Percentiles rank a stretch among this genome's conserved stretches.
These are phyloP conservation scores for Aspergillus conjunctus DNA, from an alignment of 495 filamentous ascomycete genomes.

Conservation along the genomic window DNA sequence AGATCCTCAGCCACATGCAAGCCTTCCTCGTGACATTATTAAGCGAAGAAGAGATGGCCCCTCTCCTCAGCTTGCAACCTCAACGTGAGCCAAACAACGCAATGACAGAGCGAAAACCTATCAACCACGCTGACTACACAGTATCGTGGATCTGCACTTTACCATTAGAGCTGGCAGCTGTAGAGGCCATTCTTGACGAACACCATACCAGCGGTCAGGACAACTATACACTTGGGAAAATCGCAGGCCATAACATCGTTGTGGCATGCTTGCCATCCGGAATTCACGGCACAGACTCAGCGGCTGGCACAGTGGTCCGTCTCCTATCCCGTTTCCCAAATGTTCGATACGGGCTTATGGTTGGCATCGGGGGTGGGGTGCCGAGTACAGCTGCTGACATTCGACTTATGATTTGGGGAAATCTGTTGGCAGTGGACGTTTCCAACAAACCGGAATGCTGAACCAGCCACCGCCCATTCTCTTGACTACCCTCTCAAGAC, in stretches of 20 bases:
- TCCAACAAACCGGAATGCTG: not conserved
- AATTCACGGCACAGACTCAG: not conserved
- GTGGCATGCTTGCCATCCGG: conserved; percentile 3
- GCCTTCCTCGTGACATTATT: too few relatives aligned
- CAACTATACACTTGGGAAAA: not conserved
- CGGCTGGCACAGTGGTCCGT: not conserved
- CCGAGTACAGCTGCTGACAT: not conserved
- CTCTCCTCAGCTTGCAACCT: too few relatives aligned
- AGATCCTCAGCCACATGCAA: too few relatives aligned
- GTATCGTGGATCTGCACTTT: conserved; percentile 9
- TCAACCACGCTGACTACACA: conserved; percentile 10
- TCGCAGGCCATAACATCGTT: not conserved
- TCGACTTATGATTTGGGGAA: conserved; percentile 6
- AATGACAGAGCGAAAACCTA: too few relatives aligned
- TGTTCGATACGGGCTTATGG: not conserved
- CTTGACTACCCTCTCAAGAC: not conserved
- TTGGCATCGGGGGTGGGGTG: conserved; percentile 4
- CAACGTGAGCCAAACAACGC: too few relatives aligned
- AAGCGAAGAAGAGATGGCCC: too few relatives aligned
- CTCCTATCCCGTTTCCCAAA: not conserved
- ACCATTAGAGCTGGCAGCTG: conserved; percentile 9
- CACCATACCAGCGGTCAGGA: not conserved
- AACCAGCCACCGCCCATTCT: not conserved
- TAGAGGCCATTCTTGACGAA: not conserved
- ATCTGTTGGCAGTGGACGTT: not conserved